Conservation (phyloP, 306 rosid species). For the Rubus idaeus region DNA sequence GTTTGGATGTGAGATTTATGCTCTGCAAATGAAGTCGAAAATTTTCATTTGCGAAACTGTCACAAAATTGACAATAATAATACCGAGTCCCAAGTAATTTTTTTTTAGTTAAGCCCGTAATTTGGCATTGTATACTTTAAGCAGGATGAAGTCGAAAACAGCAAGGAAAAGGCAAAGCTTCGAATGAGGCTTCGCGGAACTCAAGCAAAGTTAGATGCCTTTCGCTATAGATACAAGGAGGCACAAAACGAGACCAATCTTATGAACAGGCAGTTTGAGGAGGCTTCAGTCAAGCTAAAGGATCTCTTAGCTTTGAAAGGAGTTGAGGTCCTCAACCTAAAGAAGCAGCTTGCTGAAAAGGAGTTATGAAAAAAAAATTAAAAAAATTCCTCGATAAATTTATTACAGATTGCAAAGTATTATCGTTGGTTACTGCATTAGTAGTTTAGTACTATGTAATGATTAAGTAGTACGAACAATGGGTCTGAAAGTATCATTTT, state of each 20-base stretch:
- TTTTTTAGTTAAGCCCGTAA: background rate
- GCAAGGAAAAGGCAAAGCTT: slow-evolving; percentile 47
- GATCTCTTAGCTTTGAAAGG: slow-evolving; percentile 55
- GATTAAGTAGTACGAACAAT: background rate
- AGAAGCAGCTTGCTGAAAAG: slow-evolving; percentile 48
- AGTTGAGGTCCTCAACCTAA: slow-evolving; percentile 60
- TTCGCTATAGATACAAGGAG: slow-evolving; percentile 53
- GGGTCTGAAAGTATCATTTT: background rate
- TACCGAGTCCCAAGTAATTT: background rate
- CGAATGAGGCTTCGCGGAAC: slow-evolving; percentile 72
- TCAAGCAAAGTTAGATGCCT: slow-evolving; percentile 63
- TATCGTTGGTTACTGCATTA: background rate
- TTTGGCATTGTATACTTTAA: slow-evolving; percentile 10
- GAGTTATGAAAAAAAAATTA: slow-evolving; percentile 15
- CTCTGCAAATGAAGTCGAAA: background rate
- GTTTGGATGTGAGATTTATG: background rate
- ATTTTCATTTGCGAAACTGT: background rate
- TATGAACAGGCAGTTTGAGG: slow-evolving; percentile 50
- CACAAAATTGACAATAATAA: background rate
- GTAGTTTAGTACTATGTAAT: background rate
- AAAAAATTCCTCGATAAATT: background rate
- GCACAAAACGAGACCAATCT: slow-evolving; percentile 41
- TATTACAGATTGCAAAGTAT: background rate
- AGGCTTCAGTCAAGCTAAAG: slow-evolving; percentile 58
- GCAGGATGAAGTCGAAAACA: slow-evolving; percentile 51